Base-by-base conservation (phyloP, 1,284 basidiomycete species). In the Leccinum pseudoinsigne region DNA sequence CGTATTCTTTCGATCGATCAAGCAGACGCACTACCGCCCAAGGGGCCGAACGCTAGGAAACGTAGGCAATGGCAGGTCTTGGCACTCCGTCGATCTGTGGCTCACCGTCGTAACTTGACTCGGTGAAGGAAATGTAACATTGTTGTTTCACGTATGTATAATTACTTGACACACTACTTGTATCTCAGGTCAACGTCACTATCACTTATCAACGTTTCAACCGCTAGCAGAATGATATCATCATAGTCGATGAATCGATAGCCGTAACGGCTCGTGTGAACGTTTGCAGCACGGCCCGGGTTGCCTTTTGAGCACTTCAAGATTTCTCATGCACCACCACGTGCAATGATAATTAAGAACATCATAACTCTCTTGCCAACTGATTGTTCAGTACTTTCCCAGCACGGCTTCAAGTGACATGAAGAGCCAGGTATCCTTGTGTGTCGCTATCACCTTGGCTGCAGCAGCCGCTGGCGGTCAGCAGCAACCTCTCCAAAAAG, bases 1-100 rank as follows among this genome's bases (percentile, higher is more conserved):
- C 75, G 80, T 36, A 76, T 84, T 21, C 67, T 86, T 55, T 64
- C 69, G 18, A 61, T 76, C 61, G 59, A 60, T 56, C 66, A 70
- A 50, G 63, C 61, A 57, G 62, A 50, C 36, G 14, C 59, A 40
- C 7, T 59, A 38, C 60, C 55, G 9, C 62, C 72, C 23, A 64
- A 67, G 31, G 70, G 71, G 31, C 51, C 56, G 6, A 72, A 66
- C 26, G 68, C 74, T 8, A 67, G 59, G 59, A 76, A 66, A 55
- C 76, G 73, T 47, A 73, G 67, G 57, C 74, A 76, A 55, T 74
- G 73, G 73, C 57, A 72, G 55, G 59, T 77, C 34, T 45, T 64
- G 1, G 62, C 74, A 5, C 55, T 74, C 67, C 74, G 74, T 57
- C 68, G 53, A 38, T 71, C 66, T 12, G 59, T 50, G 16, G 70